These are phyloP conservation scores for Senna tora DNA, from an alignment of 306 rosid genomes.

Conservation along the genomic window DNA sequence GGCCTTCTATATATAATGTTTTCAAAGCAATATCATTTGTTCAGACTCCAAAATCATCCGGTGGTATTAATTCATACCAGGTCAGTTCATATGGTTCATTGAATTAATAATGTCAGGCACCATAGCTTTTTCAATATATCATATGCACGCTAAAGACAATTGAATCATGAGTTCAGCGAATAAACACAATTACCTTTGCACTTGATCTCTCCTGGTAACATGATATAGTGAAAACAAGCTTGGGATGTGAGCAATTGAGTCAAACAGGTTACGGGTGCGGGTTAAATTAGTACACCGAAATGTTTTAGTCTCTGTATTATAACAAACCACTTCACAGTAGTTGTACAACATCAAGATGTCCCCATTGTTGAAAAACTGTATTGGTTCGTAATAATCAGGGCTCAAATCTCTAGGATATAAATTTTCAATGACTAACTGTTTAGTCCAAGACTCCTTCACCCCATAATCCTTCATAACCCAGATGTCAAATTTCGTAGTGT, in stretches of 20 bases:
- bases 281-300: neutral
- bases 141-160: neutral
- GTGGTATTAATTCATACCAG: neutral
- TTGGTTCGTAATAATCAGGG: neutral
- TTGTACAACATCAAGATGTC: neutral
- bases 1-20: neutral
- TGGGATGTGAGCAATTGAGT: neutral
- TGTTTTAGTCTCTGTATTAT: neutral
- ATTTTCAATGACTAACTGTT: neutral
- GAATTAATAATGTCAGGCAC: neutral
- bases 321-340: neutral
- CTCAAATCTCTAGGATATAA: neutral
- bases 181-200: neutral
- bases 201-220: neutral
- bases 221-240: neutral
- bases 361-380: neutral
- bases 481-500: neutral
- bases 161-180: neutral
- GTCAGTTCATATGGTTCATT: neutral
- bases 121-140: neutral
- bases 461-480: slow-evolving; percentile 7
- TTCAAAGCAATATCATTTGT: neutral
- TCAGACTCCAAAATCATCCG: neutral
- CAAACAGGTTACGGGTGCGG: neutral
- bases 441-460: neutral